These are phyloP conservation scores for Amanita brunnescens DNA, from an alignment of 768 basidiomycete genomes.

Conservation along the genomic window DNA sequence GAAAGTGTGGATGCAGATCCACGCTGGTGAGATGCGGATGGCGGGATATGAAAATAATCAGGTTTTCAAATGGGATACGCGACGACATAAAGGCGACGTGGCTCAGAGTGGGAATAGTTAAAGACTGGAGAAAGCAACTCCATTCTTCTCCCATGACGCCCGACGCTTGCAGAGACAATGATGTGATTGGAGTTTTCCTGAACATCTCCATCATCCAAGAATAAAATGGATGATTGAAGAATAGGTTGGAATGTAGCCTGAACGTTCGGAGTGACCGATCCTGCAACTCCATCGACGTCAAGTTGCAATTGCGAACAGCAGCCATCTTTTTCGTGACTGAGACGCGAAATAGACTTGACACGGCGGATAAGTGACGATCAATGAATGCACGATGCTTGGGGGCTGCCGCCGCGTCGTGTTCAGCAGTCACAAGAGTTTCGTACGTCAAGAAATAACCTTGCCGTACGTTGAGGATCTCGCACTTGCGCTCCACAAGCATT, in stretches of 20 bases:
- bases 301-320: not conserved
- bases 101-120: conserved; percentile 16
- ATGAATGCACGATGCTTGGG: conserved; percentile 2
- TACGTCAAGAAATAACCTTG: conserved; percentile 14
- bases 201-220: conserved; percentile 17
- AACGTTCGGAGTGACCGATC: conserved; percentile 10
- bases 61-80: conserved; percentile 13
- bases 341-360: not conserved
- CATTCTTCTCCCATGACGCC: conserved; percentile 11
- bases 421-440: not conserved
- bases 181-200: conserved; percentile 12
- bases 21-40: conserved; percentile 16
- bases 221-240: conserved; percentile 15
- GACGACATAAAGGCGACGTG: conserved; percentile 11
- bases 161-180: conserved; percentile 14
- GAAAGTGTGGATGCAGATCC: conserved; percentile 13
- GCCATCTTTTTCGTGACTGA: not conserved
- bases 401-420: not conserved
- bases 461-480: conserved; percentile 12
- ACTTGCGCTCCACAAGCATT: conserved; percentile 10
- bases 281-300: not conserved
- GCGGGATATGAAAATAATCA: conserved; percentile 17
- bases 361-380: not conserved
- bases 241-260: conserved; percentile 13
- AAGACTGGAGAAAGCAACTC: conserved; percentile 11